phyloP scores from a whole-genome alignment of 2,329 filamentous ascomycete species.

The Xylariaceae sp. region DNA sequence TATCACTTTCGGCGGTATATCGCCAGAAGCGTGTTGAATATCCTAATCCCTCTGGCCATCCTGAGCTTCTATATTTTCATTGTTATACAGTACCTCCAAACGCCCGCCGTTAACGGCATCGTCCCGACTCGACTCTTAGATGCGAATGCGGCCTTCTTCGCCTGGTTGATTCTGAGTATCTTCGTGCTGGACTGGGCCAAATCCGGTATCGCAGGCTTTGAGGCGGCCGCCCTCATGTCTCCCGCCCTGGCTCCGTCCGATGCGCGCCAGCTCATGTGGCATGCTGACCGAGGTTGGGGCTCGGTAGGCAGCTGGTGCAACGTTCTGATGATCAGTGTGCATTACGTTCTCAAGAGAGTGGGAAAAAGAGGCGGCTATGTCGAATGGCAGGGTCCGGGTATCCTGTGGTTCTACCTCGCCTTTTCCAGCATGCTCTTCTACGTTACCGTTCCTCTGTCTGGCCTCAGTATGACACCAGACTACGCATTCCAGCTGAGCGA shows the following conservation, averaged over 20 bases:
- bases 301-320: not conserved
- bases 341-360: not conserved
- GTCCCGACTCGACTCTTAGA: not conserved
- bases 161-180: conserved; percentile 6
- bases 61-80: conserved; percentile 6
- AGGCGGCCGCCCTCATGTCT: conserved; percentile 1
- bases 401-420: conserved; percentile 6
- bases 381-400: not conserved
- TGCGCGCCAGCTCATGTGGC: conserved; percentile 1
- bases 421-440: conserved; percentile 3
- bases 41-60: not conserved
- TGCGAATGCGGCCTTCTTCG: conserved; percentile 4
- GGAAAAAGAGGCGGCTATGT: not conserved
- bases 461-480: conserved; percentile 2
- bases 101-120: conserved; percentile 4
- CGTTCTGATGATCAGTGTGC: not conserved
- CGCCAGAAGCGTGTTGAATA: not conserved
- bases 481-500: conserved; percentile 1
- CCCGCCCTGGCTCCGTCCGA: conserved; percentile 5
- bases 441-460: conserved; percentile 2
- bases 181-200: conserved; percentile 8
- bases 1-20: not conserved
- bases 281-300: conserved; percentile 5
- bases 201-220: conserved; percentile 4
- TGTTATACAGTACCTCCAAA: conserved; percentile 2